Percentiles rank a stretch among this genome's conserved stretches.
These are phyloP conservation scores for Brasenia schreberi DNA, from an alignment of 164 flowering plant genomes.

Conservation along the genomic window DNA sequence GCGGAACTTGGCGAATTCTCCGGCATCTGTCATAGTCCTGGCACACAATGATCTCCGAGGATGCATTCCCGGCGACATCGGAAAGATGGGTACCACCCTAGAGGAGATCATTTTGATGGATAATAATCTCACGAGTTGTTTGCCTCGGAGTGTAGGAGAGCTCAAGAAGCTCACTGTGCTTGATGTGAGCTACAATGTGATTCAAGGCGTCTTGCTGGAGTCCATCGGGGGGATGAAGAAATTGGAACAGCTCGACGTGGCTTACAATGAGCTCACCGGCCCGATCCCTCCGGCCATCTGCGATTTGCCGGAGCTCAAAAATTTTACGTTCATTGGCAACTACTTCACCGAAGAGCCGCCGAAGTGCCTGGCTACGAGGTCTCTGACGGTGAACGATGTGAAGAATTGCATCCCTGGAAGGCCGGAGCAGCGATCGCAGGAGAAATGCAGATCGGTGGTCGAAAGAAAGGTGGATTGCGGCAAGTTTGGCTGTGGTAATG, in stretches of 20 bases:
- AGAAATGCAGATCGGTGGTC: conserved; percentile 14
- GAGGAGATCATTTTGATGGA: conserved; percentile 25
- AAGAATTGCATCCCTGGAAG: conserved; percentile 26
- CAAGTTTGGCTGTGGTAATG: conserved; percentile 17
- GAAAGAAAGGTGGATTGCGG: conserved; percentile 29
- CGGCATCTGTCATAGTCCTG: conserved; percentile 23
- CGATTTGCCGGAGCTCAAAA: conserved; percentile 16
- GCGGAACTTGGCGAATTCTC: conserved; percentile 24
- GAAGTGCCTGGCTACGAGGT: conserved; percentile 12
- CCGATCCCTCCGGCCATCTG: conserved; percentile 22
- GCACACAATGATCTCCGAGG: conserved; percentile 30
- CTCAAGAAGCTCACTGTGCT: conserved; percentile 24
- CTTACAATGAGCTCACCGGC: conserved; percentile 27
- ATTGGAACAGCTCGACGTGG: conserved; percentile 19
- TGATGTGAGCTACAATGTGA: conserved; percentile 13
- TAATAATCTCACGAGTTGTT: conserved; percentile 23
- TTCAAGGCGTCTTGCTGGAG: conserved; percentile 23
- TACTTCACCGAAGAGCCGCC: conserved; percentile 23
- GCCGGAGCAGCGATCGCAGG: conserved; percentile 21
- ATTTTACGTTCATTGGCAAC: conserved; percentile 30
- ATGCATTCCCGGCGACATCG: conserved; percentile 33
- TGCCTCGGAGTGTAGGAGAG: conserved; percentile 26
- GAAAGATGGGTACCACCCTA: conserved; percentile 27
- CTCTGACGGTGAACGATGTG: conserved; percentile 9
- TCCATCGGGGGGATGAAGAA: conserved; percentile 11